Percentiles rank a stretch among this genome's conserved stretches.
Evolutionary conservation across 2,329 filamentous ascomycete genomes (phyloP).

Genomic region (Fusarium nodosum): DNA sequence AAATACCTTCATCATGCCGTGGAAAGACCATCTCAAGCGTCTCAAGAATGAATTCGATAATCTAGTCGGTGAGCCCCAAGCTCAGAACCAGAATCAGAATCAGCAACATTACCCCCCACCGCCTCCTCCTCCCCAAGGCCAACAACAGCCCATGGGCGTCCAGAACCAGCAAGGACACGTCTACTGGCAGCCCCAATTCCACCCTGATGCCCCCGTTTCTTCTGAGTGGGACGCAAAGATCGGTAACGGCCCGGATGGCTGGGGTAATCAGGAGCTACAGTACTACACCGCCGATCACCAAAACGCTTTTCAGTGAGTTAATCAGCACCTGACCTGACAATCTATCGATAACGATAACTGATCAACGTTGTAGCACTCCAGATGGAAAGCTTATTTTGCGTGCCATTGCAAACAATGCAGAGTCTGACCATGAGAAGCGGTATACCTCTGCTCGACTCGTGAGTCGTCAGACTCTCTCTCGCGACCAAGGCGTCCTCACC

Average conservation of each 20-base stretch:
- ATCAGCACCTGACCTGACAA: neutral
- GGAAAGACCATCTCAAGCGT: constrained; percentile 57
- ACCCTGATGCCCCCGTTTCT: constrained; percentile 60
- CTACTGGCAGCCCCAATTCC: constrained; percentile 69
- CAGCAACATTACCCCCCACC: constrained; percentile 9
- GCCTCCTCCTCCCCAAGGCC: constrained; percentile 40
- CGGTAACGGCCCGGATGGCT: constrained; percentile 68
- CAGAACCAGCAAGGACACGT: constrained; percentile 37
- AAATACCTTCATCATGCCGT: constrained; percentile 48
- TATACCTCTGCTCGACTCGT: constrained; percentile 70
- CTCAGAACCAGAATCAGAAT: constrained; percentile 36
- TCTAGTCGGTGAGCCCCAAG: constrained; percentile 51
- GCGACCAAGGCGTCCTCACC: constrained; percentile 65
- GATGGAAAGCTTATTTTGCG: constrained; percentile 66
- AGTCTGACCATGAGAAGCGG: constrained; percentile 56
- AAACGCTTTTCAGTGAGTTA: constrained; percentile 66
- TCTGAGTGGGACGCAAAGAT: constrained; percentile 68
- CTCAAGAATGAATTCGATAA: constrained; percentile 57
- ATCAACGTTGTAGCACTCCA: constrained; percentile 53
- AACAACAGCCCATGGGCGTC: constrained; percentile 41
- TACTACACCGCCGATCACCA: constrained; percentile 64
- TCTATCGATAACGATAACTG: constrained; percentile 7
- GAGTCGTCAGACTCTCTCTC: constrained; percentile 63
- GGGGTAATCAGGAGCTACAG: constrained; percentile 73
- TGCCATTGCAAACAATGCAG: constrained; percentile 58